Base-by-base conservation (phyloP, 768 basidiomycete genomes). In the Mycena venus region DNA sequence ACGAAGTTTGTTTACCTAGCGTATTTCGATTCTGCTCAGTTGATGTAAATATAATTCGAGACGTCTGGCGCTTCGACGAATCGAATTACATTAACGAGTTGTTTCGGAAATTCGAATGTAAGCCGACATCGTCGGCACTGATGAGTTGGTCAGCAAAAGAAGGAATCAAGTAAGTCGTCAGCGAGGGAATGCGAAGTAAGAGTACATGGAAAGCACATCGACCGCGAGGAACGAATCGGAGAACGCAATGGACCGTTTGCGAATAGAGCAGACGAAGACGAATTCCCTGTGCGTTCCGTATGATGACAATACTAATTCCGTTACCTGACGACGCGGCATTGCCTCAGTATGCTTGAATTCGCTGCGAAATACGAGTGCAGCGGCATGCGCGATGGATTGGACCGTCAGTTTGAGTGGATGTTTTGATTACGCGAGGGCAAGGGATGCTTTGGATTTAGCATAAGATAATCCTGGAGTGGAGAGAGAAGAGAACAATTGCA, bases 21-120 rank as follows among this genome's bases (percentile, higher is more conserved):
- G 61, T 44, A 47, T 63, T 63, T 47, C 61, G 60, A 63, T 63
- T 63, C 61, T 63, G 61, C 44, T 47, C 61, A 63, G 42, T 63
- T 63, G 42, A 63, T 63, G 27, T 47, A 47, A 47, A 44, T 63
- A 47, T 47, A 29, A 61, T 61, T 36, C 59, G 34, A 63, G 60
- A 61, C 38, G 60, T 61, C 60, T 61, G 60, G 38, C 60, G 38
- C 60, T 61, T n/a, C n/a, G n/a, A n/a, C n/a, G n/a, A n/a, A n/a
- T 61, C 60, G 60, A 61, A 59, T 59, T 55, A 15, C 51, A 55
- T 55, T 55, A 55, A 55, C 51, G 31, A 29, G 51, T 55, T 55
- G 51, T 55, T 55, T 55, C 51, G 51, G 51, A 55, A 55, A 55
- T 55, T 55, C 51, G 51, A 55, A 55, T 55, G 51, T 55, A 55